phyloP scores from a whole-genome alignment of 352 stramenopile genomes.

The Phytophthora meadii region DNA sequence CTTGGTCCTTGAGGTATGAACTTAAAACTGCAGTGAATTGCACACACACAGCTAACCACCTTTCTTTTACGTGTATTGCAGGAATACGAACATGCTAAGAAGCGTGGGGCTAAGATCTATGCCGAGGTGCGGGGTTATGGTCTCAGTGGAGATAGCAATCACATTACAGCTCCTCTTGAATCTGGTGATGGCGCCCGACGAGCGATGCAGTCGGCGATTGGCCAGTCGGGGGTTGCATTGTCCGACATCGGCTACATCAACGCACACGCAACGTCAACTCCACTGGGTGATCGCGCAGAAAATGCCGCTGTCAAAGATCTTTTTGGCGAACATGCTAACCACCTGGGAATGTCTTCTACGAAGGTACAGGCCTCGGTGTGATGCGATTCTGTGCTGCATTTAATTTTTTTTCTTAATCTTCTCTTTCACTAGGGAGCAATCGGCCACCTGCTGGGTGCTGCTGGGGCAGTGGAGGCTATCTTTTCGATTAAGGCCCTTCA shows the following conservation, averaged over 20 bases:
- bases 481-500: conserved; percentile 94
- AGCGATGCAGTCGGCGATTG: conserved; percentile 93
- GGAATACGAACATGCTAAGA: conserved; percentile 93
- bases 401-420: background rate
- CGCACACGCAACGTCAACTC: conserved; percentile 98
- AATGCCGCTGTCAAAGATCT: conserved; percentile 91
- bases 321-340: conserved; percentile 62
- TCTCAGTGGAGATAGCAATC: conserved; percentile 95
- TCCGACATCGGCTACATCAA: conserved; percentile 98
- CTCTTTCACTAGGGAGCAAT: conserved; percentile 70
- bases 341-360: conserved; percentile 80
- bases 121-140: conserved; percentile 96
- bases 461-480: conserved; percentile 96
- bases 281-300: conserved; percentile 96
- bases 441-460: conserved; percentile 96
- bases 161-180: conserved; percentile 86
- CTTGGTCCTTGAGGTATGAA: conserved; percentile 62
- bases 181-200: conserved; percentile 70
- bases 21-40: background rate
- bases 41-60: background rate
- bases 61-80: conserved; percentile 7
- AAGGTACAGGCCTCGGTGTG: conserved; percentile 47
- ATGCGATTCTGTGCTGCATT: background rate
- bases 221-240: conserved; percentile 69
- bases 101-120: conserved; percentile 93